Evolutionary conservation across 2,329 filamentous ascomycete genomes (phyloP).

Genomic region (Aschersonia sp.): DNA sequence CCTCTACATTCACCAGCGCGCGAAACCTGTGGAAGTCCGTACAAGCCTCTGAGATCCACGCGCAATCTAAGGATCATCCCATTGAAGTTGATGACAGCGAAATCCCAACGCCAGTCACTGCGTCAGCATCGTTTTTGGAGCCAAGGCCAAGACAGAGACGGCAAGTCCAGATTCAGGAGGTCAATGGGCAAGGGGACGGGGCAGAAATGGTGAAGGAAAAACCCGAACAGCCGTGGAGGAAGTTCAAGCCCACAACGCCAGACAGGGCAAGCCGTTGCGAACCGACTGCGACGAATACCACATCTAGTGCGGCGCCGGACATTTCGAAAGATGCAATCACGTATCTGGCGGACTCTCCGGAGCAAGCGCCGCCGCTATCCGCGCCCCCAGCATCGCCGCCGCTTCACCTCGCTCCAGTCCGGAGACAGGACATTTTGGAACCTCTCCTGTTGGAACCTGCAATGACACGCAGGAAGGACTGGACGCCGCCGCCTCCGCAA

Average conservation of each 20-base stretch:
- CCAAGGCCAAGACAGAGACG: neutral
- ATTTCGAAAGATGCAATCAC: neutral
- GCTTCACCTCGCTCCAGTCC: neutral
- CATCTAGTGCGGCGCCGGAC: neutral
- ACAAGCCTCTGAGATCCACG: constrained; percentile 9
- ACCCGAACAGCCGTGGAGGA: constrained; percentile 21
- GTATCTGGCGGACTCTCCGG: neutral
- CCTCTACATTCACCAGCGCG: constrained; percentile 26
- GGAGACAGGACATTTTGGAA: constrained; percentile 8
- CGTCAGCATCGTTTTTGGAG: neutral
- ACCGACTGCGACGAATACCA: neutral
- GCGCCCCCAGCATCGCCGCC: neutral
- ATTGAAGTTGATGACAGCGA: constrained; percentile 2
- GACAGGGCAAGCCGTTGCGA: neutral
- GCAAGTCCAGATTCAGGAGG: neutral
- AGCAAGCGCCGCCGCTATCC: neutral
- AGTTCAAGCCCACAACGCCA: constrained; percentile 12
- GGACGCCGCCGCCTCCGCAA: constrained; percentile 49
- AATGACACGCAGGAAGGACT: constrained; percentile 40
- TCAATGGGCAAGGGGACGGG: neutral
- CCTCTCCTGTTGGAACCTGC: constrained; percentile 31
- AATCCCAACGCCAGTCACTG: constrained; percentile 1
- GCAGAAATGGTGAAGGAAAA: neutral
- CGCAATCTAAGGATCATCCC: neutral
- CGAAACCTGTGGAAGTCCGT: constrained; percentile 20